phyloP scores from a whole-genome alignment of 306 rosid genomes.

The Pueraria montana region DNA sequence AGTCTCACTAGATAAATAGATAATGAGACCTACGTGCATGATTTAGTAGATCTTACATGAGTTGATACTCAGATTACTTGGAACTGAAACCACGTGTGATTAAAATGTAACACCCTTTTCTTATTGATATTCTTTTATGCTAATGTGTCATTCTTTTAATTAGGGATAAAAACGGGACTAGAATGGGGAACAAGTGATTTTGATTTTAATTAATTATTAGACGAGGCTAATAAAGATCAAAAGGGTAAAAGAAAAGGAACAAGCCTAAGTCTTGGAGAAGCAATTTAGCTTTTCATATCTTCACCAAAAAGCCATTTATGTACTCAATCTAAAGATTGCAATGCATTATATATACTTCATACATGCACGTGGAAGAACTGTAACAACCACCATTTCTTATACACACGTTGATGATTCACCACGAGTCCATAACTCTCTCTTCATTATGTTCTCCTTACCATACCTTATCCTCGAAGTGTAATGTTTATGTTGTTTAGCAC shows the following conservation, averaged over 20 bases:
- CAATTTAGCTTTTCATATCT: slow-evolving; percentile 35
- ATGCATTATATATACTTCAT: slow-evolving; percentile 5
- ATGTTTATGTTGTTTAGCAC: background rate
- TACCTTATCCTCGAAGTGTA: background rate
- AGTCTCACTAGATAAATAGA: background rate
- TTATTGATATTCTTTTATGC: background rate
- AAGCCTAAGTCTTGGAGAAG: slow-evolving; percentile 12
- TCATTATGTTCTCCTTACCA: background rate
- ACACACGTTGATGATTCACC: background rate
- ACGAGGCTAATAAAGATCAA: slow-evolving; percentile 7
- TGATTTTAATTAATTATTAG: background rate
- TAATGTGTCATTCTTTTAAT: background rate
- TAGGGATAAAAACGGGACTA: background rate
- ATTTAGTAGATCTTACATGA: background rate
- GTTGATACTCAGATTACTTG: background rate
- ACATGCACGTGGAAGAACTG: background rate
- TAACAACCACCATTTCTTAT: background rate
- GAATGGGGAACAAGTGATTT: background rate
- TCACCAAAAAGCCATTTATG: slow-evolving; percentile 41
- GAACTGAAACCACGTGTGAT: background rate
- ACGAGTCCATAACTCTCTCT: background rate
- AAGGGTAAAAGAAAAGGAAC: background rate
- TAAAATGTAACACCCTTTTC: background rate
- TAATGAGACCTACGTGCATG: background rate
- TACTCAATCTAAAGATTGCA: background rate